Base-by-base conservation (phyloP, 345 rosid genomes). In the Eutrema yunnanense region DNA sequence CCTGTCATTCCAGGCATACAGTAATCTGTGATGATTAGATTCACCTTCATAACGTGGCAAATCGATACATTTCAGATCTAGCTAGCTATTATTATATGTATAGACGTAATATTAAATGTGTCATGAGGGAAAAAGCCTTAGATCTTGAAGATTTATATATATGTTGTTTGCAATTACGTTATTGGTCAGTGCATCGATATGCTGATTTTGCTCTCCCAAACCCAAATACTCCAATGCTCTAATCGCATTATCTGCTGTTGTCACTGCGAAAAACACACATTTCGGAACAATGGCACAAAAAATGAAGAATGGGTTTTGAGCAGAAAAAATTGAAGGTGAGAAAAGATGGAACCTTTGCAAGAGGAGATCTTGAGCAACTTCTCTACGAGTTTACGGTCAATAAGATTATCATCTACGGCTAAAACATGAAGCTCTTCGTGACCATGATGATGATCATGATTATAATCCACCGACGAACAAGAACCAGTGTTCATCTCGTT, bases 1-100 rank as follows among this genome's bases (percentile, higher is more conserved):
- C 98, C 96, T 2, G 98, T 88, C 98, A 92, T 92, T 70, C 92
- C 96, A 0, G 98, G 96, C 98, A 92, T 92, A 61, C 96, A 90
- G 22, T 92, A 92, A 75, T 92, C 96, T 48, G 98, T 92, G 56
- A 92, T 92, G 57, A 92, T 82, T 76, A 92, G 74, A 73, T 84
- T 86, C 27, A 92, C 89, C 82, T 88, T 86, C 11, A 83, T 74
- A 13, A 60, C 82, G 95, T 90, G 83, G 4, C 2, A 41, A 22
- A 62, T 0, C n/a, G 0, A 19, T 13, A 51, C 33, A 43, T 27
- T 42, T 40, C 29, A 51, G 12, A 62, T 26, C 34, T 41, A 42
- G 46, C 34, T 41, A 42, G 46, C 2, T 30, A 32, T 32, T 22
- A 22, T 22, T 22, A 22, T 22, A 22, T 22, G 2, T 22, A 22